Evolutionary conservation across 257 asterid genomes (phyloP).

Genomic region (Mentha longifolia): DNA sequence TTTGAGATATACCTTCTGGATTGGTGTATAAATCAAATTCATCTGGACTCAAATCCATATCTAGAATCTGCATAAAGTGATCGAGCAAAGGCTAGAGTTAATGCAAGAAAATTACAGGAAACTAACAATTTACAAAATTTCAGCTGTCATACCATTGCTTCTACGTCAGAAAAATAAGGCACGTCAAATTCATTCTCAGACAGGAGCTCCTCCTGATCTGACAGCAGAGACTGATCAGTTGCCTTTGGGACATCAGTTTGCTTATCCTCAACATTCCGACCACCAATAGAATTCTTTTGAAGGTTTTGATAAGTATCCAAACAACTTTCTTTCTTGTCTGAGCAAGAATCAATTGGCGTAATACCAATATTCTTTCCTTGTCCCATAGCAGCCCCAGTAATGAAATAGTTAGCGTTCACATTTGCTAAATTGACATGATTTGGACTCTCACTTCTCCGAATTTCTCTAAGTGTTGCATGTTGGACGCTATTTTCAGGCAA

Average conservation of each 20-base stretch:
- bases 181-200: constrained; percentile 61
- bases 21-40: constrained; percentile 42
- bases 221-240: constrained; percentile 31
- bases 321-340: constrained; percentile 28
- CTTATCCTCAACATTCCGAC: constrained; percentile 33
- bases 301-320: constrained; percentile 35
- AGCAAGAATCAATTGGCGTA: constrained; percentile 28
- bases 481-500: constrained; percentile 43
- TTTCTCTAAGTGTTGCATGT: constrained; percentile 37
- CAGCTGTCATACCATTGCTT: constrained; percentile 67
- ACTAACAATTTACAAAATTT: constrained; percentile 27
- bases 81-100: constrained; percentile 30
- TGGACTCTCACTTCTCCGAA: constrained; percentile 30
- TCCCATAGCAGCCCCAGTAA: constrained; percentile 37
- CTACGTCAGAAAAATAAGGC: constrained; percentile 80
- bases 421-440: constrained; percentile 38
- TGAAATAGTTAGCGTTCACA: constrained; percentile 30
- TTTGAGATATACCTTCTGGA: constrained; percentile 61
- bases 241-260: constrained; percentile 28
- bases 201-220: constrained; percentile 55
- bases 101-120: constrained; percentile 25
- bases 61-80: constrained; percentile 66
- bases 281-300: constrained; percentile 36
- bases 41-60: constrained; percentile 80
- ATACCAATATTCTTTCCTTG: constrained; percentile 38